Evolutionary conservation across 371 early-diverging fungal genomes (phyloP).

Genomic region (Syncephalastrum sp.): DNA sequence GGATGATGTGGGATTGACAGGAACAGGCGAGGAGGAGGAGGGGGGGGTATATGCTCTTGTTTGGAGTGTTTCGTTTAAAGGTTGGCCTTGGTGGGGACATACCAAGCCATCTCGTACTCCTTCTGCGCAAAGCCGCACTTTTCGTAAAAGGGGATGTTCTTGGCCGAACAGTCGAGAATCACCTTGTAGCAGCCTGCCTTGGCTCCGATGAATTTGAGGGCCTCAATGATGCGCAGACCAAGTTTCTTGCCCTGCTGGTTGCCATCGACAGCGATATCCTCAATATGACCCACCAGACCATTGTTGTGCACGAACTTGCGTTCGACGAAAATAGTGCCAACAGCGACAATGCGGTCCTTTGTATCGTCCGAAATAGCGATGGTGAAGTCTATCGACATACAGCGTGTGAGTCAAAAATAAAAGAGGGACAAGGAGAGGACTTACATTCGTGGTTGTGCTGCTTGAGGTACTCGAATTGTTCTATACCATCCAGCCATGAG

Average conservation of each 20-base stretch:
- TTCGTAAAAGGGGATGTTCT: constrained; percentile 55
- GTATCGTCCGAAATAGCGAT: constrained; percentile 82
- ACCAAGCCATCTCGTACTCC: constrained; percentile 56
- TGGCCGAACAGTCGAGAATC: constrained; percentile 51
- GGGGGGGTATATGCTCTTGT: constrained; percentile 1
- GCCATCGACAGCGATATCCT: constrained; percentile 93
- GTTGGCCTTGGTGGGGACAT: constrained; percentile 30
- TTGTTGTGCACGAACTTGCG: constrained; percentile 92
- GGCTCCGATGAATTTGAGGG: constrained; percentile 66
- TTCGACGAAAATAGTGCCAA: constrained; percentile 96
- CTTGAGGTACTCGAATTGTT: constrained; percentile 73
- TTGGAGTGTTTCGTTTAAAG: constrained; percentile 3
- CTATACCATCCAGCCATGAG: constrained; percentile 23
- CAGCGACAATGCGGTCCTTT: constrained; percentile 73
- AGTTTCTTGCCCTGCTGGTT: constrained; percentile 94
- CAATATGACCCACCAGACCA: constrained; percentile 84
- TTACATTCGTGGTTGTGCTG: constrained; percentile 74
- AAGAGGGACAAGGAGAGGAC: constrained; percentile 5
- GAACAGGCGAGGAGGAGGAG: no score
- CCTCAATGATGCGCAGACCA: constrained; percentile 71
- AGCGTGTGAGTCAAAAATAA: not conserved
- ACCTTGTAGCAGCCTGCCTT: constrained; percentile 70
- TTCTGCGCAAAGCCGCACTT: constrained; percentile 53
- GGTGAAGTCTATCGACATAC: constrained; percentile 53
- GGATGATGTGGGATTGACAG: no score